Base-by-base conservation (phyloP, 2,329 filamentous ascomycete species). In the Leptographium radiaticola region DNA sequence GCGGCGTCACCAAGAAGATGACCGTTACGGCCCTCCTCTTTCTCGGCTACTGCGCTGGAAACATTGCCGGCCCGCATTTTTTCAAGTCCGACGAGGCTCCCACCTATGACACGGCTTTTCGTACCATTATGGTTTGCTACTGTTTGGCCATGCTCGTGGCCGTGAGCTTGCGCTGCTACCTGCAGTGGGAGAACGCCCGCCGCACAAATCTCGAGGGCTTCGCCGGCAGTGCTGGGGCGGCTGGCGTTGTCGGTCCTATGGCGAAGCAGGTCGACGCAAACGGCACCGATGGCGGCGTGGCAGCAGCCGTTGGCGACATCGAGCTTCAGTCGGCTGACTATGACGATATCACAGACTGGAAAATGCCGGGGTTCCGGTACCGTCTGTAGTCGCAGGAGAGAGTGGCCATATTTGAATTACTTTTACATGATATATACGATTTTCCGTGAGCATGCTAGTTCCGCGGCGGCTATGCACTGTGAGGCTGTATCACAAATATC, bases 281-380 rank as follows among this genome's bases (percentile, higher is more conserved):
- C 3, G 59, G 58, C 9, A 53, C 56, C 0, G 60, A 59, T 1
- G 57, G 65, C 38, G 60, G 18, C 40, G 40, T 66, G 6, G 62
- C 61, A 2, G 64, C 65, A 42, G 64, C 62, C n/a, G 64, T 67
- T n/a, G 60, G 61, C 12, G 65, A 65, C 34, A 62, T 71, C 0
- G 66, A 69, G 49, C 60, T 75, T 25, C 63, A 66, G 18, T 66
- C 70, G 0, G 69, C 71, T 52, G 74, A 76, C 55, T 76, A 78
- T 54, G 76, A 80, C 20, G 78, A 83, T 62, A 64, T 76, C 2
- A 82, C 80, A 2, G 80, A 83, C 60, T 80, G 76, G 74, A 72
- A 80, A 40, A 79, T 72, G 1, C 62, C 71, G 18, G 80, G 79
- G 0, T 83, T 83, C 57, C 71, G 78, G 44, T 83, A 83, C 64